phyloP scores from a whole-genome alignment of 1,284 basidiomycete genomes.

The Apiotrichum veenhuisii region DNA sequence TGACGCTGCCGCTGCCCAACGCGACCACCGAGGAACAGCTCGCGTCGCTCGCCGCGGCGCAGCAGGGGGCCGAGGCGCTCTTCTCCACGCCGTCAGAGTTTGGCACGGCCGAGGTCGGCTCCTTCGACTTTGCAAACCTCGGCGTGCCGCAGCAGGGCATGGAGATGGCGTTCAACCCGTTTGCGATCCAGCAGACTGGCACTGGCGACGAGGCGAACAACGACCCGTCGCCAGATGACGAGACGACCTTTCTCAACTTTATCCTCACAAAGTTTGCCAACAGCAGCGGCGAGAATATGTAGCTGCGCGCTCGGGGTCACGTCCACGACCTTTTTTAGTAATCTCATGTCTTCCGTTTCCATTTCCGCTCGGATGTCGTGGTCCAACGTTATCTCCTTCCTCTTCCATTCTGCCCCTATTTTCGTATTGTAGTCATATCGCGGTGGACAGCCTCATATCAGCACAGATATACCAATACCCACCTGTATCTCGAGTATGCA shows the following conservation, averaged over 20 bases:
- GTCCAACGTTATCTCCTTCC: neutral
- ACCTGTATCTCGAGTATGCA: conserved; percentile 6
- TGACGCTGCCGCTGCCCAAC: conserved; percentile 11
- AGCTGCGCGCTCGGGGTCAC: too few relatives aligned
- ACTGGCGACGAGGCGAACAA: conserved; percentile 34
- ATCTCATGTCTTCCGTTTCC: neutral
- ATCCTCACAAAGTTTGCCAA: conserved; percentile 48
- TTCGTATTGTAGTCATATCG: conserved; percentile 2
- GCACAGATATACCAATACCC: conserved; percentile 6
- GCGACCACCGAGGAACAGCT: conserved; percentile 7
- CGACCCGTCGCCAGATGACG: conserved; percentile 29
- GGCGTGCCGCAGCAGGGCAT: conserved; percentile 20
- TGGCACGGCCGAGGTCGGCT: conserved; percentile 30
- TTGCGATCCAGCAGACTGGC: conserved; percentile 45
- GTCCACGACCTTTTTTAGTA: too few relatives aligned
- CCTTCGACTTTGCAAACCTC: conserved; percentile 43
- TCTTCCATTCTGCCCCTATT: neutral
- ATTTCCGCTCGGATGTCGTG: neutral
- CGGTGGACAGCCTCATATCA: neutral
- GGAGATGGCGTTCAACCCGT: conserved; percentile 45
- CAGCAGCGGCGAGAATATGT: conserved; percentile 34
- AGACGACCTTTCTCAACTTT: conserved; percentile 44
- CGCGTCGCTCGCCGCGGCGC: neutral
- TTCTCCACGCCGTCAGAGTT: conserved; percentile 18
- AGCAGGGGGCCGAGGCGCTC: conserved; percentile 5